Evolutionary conservation across 768 basidiomycete species (phyloP).

Genomic region (Psilocybe azurescens): DNA sequence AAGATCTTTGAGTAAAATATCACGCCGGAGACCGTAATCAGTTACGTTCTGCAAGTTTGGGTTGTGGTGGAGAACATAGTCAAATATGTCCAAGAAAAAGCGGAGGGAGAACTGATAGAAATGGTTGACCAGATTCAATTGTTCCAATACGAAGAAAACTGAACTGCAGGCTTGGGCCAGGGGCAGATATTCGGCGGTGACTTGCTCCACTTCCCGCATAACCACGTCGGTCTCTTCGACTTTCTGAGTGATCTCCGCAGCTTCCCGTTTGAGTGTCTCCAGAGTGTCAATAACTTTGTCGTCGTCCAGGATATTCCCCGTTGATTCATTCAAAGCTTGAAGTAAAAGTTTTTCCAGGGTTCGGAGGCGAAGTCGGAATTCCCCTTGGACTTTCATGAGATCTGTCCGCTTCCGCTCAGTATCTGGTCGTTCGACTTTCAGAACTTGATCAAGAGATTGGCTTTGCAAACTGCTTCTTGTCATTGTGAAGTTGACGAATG

Average conservation of each 20-base stretch:
- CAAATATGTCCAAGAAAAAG: constrained; percentile 99
- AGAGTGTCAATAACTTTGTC: constrained; percentile 98
- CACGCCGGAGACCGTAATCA: constrained; percentile 74
- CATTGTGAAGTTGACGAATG: constrained; percentile 98
- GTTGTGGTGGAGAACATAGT: constrained; percentile 91
- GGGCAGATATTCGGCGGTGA: constrained; percentile 93
- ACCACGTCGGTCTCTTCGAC: constrained; percentile 96
- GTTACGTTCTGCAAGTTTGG: constrained; percentile 83
- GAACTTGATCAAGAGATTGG: constrained; percentile 95
- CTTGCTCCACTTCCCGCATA: constrained; percentile 96
- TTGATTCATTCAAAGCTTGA: constrained; percentile 95
- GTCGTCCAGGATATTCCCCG: constrained; percentile 97
- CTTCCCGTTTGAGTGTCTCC: constrained; percentile 95
- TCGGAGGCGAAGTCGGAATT: constrained; percentile 91
- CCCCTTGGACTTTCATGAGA: constrained; percentile 97
- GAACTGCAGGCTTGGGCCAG: constrained; percentile 96
- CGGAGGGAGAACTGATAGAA: constrained; percentile 98
- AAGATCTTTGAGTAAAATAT: constrained; percentile 84
- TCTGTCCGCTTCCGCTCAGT: constrained; percentile 96
- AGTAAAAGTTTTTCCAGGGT: constrained; percentile 92
- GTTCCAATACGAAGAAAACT: constrained; percentile 96
- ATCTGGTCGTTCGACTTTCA: constrained; percentile 96
- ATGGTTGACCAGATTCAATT: constrained; percentile 91
- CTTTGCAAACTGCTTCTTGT: constrained; percentile 98
- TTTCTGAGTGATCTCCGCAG: constrained; percentile 93